Conservation (phyloP, 495 filamentous ascomycete genomes). For the Echria macrotheca region DNA sequence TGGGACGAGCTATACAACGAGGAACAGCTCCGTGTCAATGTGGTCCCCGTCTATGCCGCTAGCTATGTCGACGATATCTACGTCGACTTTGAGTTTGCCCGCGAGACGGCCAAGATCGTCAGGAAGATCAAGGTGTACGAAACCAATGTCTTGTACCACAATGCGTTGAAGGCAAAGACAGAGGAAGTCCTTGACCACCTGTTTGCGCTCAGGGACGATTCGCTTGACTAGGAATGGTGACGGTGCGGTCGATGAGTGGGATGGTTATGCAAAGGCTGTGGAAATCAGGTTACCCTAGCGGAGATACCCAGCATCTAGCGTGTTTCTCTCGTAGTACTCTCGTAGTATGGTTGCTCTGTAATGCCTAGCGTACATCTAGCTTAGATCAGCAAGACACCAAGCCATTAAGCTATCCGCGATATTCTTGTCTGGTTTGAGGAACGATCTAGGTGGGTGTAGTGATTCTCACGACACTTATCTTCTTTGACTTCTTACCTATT, state of each 20-base stretch:
- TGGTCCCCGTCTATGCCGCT: slow-evolving; percentile 83
- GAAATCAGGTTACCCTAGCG: too few relatives aligned
- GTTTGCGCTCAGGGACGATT: slow-evolving; percentile 67
- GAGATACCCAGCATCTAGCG: too few relatives aligned
- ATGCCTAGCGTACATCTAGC: too few relatives aligned
- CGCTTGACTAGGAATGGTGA: slow-evolving; percentile 51
- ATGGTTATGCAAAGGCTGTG: too few relatives aligned
- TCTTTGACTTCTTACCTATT: too few relatives aligned
- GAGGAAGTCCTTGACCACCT: slow-evolving; percentile 69
- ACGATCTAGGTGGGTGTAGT: too few relatives aligned
- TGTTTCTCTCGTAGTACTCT: too few relatives aligned
- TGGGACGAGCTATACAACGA: slow-evolving; percentile 77
- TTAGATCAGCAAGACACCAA: too few relatives aligned
- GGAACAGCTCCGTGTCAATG: slow-evolving; percentile 64
- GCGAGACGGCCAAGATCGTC: slow-evolving; percentile 70
- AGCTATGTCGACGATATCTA: slow-evolving; percentile 94
- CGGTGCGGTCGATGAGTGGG: neutral
- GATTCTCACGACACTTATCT: too few relatives aligned
- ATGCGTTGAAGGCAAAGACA: slow-evolving; percentile 64
- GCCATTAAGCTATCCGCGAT: too few relatives aligned
- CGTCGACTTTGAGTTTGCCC: slow-evolving; percentile 68
- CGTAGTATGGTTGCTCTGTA: too few relatives aligned
- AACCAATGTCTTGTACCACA: slow-evolving; percentile 83
- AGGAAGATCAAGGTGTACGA: slow-evolving; percentile 72
- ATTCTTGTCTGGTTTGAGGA: too few relatives aligned